These are phyloP conservation scores for Gamsiella multidivaricata DNA, from an alignment of 192 early-diverging fungal species.

Conservation along the genomic window DNA sequence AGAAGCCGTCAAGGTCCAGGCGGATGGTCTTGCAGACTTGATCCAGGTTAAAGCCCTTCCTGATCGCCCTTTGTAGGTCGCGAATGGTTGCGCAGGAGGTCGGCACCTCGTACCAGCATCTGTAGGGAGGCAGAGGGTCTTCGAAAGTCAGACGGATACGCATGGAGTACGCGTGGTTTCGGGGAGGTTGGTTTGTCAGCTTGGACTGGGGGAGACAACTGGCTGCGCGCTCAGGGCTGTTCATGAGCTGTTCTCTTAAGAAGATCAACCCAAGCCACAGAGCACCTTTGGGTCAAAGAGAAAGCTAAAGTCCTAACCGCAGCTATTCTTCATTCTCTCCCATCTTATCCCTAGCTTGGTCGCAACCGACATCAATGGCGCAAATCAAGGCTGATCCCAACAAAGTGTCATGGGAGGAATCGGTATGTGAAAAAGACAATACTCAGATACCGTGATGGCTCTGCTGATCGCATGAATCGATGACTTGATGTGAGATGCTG, in stretches of 20 bases:
- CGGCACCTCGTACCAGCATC: conserved; percentile 52
- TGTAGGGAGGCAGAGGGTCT: conserved; percentile 44
- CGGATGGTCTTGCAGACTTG: conserved; percentile 41
- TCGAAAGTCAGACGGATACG: conserved; percentile 40
- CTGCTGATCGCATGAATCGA: too few relatives aligned
- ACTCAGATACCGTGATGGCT: too few relatives aligned
- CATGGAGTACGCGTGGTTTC: too few relatives aligned
- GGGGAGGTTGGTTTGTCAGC: conserved; percentile 10
- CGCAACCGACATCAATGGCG: conserved; percentile 37
- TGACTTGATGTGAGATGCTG: too few relatives aligned
- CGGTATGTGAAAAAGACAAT: conserved; percentile 42
- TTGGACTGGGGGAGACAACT: neutral
- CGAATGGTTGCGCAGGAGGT: conserved; percentile 30
- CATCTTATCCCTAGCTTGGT: too few relatives aligned
- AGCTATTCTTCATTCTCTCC: neutral
- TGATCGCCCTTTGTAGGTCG: conserved; percentile 37
- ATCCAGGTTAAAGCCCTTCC: conserved; percentile 39
- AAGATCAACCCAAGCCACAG: too few relatives aligned
- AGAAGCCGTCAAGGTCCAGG: conserved; percentile 48
- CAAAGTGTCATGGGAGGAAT: conserved; percentile 72
- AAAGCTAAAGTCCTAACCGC: too few relatives aligned
- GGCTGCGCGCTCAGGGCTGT: neutral
- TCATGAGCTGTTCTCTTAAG: too few relatives aligned
- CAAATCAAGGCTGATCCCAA: conserved; percentile 67
- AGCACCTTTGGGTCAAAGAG: too few relatives aligned